Base-by-base conservation (phyloP, 768 basidiomycete species). In the Boletellus ananas region DNA sequence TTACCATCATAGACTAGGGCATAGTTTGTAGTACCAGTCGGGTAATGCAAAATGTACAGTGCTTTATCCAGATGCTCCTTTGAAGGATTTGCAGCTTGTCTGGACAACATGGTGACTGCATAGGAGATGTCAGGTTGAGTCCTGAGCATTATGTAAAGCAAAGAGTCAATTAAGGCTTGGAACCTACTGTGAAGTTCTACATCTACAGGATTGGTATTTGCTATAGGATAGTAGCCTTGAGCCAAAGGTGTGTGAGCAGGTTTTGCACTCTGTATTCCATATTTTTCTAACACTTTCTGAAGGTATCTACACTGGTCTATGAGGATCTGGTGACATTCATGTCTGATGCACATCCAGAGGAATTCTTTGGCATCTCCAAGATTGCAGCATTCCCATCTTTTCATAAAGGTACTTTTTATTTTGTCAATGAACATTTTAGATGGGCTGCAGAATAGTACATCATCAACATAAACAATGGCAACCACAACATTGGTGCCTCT, bases 71-170 rank as follows among this genome's bases (percentile, higher is more conserved):
- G 38, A 31, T 45, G 33, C 14, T 47, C 45, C 17, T 46, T 8
- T 6, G 18, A 18, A n/a, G 43, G 49, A 21, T 50, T 49, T 48
- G 36, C 31, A 13, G 45, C 16, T 33, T 50, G 57, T 9, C 49
- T 62, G 3, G 60, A 58, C 3, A 71, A 44, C 37, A 56, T 40
- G 21, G 55, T 54, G 1, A 68, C 61, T 6, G 65, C 62, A 57
- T 58, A 71, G 4, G 64, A 41, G 25, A 72, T 66, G 46, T 72
- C 67, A 3, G 66, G 68, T 5, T 56, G 51, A 6, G 70, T 69
- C 6, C 52, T 59, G 4, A 67, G 42, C 25, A 57, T 45, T 3
- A 64, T 50, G 43, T 73, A 71, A 50, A 65, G 55, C 3, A 70
- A 51, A 3, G 58, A 54, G 2, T 67, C 64, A 25, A 59, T 48